Base-by-base conservation (phyloP, 306 rosid species). In the Purshia tridentata region DNA sequence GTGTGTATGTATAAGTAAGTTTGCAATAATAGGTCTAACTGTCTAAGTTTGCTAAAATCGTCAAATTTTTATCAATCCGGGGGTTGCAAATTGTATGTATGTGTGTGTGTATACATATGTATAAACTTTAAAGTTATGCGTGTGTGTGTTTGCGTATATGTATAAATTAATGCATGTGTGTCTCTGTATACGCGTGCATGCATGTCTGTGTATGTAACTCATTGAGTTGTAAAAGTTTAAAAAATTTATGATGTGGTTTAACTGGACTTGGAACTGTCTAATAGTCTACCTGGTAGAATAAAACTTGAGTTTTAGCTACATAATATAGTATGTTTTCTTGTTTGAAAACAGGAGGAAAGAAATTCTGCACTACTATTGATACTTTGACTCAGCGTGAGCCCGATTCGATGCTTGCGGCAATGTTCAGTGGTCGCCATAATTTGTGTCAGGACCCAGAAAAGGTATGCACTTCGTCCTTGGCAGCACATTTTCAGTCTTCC, bases 401-500 rank as follows among this genome's bases (percentile, higher is more conserved):
- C 16, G 88, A 89, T 84, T 93, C 97, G 6, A 88, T 93, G 96
- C 96, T 93, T 5, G 93, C 98, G 16, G 98, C 97, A 47, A 89
- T 93, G 97, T 93, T 91, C 79, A 89, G 97, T 49, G 98, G 98
- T 72, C 91, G 97, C 68, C 98, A 87, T 57, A 84, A 90, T 19
- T 75, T 93, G 8, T 88, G 71, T 74, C 88, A 57, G 72, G 91
- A 90, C 62, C 81, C 89, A 11, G 72, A 75, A 37, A 84, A 91
- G 83, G 96, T 80, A 29, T 44, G 39, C 45, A 40, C 12, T 68
- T 63, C 52, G 23, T 14, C 20, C 22, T n/a, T 39, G 15, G 13
- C 67, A 6, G 18, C 57, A 23, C 52, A 40, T 11, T 64, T 58
- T 58, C 53, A 72, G 11, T 5, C 37, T 63, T 29, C 35, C 35